Base-by-base conservation (phyloP, 352 stramenopile genomes). In the Phytophthora pini region DNA sequence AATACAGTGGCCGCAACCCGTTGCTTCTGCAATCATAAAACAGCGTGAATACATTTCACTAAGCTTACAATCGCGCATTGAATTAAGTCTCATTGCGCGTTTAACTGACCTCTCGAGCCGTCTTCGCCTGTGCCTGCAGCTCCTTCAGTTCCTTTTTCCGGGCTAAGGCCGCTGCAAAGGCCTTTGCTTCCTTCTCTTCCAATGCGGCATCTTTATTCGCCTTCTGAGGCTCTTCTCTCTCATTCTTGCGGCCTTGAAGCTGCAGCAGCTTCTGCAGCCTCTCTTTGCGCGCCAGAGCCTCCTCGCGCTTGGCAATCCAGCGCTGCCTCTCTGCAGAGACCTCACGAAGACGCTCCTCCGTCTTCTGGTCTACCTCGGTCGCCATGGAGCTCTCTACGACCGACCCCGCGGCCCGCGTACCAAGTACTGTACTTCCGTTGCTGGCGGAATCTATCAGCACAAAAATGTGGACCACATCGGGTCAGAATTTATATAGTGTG, bases 91-190 rank as follows among this genome's bases (percentile, higher is more conserved):
- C 17, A 20, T 20, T 20, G 17, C 17, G 17, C 3, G 31, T 13
- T 36, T 13, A 40, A 48, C 61, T 13, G n/a, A 87, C 78, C 69
- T 81, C 61, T 56, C 53, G 36, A 11, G 76, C 66, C 9, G 53
- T 49, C 13, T 61, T 32, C 7, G 73, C 70, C 57, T 65, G 66
- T 12, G 59, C 59, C 48, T 82, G 70, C 5, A 82, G 43, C 44
- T 72, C 53, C 38, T 64, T 70, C 1, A 87, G 49, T 58, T 84
- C 70, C 38, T 81, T 76, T n/a, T 75, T 82, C 26, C 65, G 65
- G 45, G 38, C 27, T 17, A 56, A 11, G 8, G 31, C 48, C 11
- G 17, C 17, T 3, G n/a, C 13, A 50, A 32, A 46, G 26, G 13
- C 13, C n/a, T 41, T 64, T n/a, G 9, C 11, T 9, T 31, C 2